These are phyloP conservation scores for Curvularia hawaiiensis DNA, from an alignment of 2,329 filamentous ascomycete species.

Conservation along the genomic window DNA sequence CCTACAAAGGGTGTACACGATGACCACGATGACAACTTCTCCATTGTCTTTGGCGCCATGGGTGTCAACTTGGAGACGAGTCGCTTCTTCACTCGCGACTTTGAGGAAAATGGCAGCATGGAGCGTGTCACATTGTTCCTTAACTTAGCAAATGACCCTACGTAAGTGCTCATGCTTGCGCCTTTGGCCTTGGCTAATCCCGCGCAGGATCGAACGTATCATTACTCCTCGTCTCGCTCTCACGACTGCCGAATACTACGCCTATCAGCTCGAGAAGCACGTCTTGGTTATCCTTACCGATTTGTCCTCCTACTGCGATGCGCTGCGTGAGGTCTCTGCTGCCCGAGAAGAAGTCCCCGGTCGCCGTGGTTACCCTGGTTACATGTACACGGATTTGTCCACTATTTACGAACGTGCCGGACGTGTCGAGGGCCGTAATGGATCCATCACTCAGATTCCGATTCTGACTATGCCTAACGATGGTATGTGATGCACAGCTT, in stretches of 20 bases:
- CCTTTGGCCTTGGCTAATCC: slow-evolving; percentile 23
- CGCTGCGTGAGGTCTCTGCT: slow-evolving; percentile 96
- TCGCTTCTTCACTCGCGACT: slow-evolving; percentile 97
- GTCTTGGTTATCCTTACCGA: slow-evolving; percentile 98
- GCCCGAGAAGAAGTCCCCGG: slow-evolving; percentile 98
- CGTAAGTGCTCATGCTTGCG: slow-evolving; percentile 63
- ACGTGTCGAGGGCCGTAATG: slow-evolving; percentile 94
- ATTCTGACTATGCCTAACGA: slow-evolving; percentile 99
- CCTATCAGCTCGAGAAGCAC: slow-evolving; percentile 99
- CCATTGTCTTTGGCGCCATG: slow-evolving; percentile 99
- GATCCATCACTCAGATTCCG: slow-evolving; percentile 98
- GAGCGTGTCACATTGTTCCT: slow-evolving; percentile 97
- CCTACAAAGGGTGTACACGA: slow-evolving; percentile 97
- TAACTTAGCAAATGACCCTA: slow-evolving; percentile 98
- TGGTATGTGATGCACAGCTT: slow-evolving; percentile 54
- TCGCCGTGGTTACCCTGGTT: slow-evolving; percentile 99
- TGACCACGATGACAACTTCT: slow-evolving; percentile 98
- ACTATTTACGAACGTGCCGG: slow-evolving; percentile 99
- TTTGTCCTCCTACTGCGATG: slow-evolving; percentile 97
- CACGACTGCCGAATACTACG: slow-evolving; percentile 99
- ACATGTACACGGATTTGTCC: slow-evolving; percentile 99
- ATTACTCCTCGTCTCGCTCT: slow-evolving; percentile 98
- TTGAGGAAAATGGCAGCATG: slow-evolving; percentile 98
- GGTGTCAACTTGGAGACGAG: slow-evolving; percentile 99
- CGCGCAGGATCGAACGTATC: slow-evolving; percentile 90